These are phyloP conservation scores for Silybum marianum DNA, from an alignment of 129 eudicot genomes.

Conservation along the genomic window DNA sequence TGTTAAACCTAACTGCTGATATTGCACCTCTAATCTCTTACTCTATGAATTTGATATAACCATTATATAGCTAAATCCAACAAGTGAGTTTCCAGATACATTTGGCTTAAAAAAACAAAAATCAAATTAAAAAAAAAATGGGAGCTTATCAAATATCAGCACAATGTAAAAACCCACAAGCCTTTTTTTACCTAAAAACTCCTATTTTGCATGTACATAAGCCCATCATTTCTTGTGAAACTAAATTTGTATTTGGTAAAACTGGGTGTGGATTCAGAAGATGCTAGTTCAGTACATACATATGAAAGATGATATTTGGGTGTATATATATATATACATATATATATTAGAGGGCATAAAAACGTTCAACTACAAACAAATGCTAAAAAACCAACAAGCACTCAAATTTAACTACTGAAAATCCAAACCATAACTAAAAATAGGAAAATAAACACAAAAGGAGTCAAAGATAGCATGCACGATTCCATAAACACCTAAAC, in stretches of 20 bases:
- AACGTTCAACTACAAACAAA: neutral
- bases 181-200: neutral
- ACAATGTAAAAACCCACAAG: neutral
- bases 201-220: neutral
- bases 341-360: neutral
- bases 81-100: neutral
- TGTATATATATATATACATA: too few relatives aligned
- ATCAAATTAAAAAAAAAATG: too few relatives aligned
- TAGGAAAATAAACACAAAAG: neutral
- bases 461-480: neutral
- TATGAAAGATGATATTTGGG: neutral
- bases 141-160: neutral
- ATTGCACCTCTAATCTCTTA: neutral
- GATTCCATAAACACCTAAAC: neutral
- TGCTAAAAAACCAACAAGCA: constrained; percentile 16
- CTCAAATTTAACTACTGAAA: neutral
- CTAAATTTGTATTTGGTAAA: neutral
- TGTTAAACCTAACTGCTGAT: neutral
- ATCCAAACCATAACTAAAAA: neutral
- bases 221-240: neutral
- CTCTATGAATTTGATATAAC: neutral
- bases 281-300: neutral
- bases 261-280: neutral
- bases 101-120: neutral
- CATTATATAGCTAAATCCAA: neutral